Percentiles rank a stretch among this genome's conserved stretches.
phyloP scores from a whole-genome alignment of 352 stramenopile genomes.

The Globisporangium heterothallicum region DNA sequence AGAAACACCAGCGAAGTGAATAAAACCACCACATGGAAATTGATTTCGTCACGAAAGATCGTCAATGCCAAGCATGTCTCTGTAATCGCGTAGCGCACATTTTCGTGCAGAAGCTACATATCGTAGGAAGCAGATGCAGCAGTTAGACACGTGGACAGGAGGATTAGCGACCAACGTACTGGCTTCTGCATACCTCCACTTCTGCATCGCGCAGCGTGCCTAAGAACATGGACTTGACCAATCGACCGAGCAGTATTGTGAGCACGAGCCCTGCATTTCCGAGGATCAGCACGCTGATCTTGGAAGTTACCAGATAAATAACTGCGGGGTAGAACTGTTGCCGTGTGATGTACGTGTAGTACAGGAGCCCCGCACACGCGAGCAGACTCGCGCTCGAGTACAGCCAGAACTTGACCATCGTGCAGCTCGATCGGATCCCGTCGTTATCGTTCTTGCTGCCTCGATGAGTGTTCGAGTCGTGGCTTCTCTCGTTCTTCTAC shows the following conservation, averaged over 20 bases:
- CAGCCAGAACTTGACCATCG: constrained; percentile 78
- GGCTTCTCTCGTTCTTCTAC: neutral
- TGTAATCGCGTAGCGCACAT: constrained; percentile 96
- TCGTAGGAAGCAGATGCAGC: too few species aligned
- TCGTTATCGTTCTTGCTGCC: too few species aligned
- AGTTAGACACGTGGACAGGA: too few species aligned
- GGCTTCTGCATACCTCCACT: constrained; percentile 53
- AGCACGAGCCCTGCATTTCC: constrained; percentile 93
- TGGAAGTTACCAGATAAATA: constrained; percentile 96
- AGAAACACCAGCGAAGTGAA: constrained; percentile 95
- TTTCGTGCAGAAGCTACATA: constrained; percentile 91
- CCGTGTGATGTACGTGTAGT: constrained; percentile 91
- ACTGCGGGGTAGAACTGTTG: constrained; percentile 97
- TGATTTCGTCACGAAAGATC: constrained; percentile 98
- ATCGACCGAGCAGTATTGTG: constrained; percentile 71
- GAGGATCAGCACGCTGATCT: constrained; percentile 93
- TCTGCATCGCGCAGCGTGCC: constrained; percentile 73
- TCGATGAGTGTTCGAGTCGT: constrained; percentile 1
- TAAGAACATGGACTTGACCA: constrained; percentile 88
- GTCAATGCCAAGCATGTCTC: constrained; percentile 99
- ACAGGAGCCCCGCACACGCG: constrained; percentile 78
- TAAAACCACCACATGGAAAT: constrained; percentile 90
- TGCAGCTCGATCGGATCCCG: constrained; percentile 24
- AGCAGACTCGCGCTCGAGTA: constrained; percentile 87
- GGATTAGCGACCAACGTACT: too few species aligned